Evolutionary conservation across 306 rosid genomes (phyloP).

Genomic region (Cicer pinnatifidum): DNA sequence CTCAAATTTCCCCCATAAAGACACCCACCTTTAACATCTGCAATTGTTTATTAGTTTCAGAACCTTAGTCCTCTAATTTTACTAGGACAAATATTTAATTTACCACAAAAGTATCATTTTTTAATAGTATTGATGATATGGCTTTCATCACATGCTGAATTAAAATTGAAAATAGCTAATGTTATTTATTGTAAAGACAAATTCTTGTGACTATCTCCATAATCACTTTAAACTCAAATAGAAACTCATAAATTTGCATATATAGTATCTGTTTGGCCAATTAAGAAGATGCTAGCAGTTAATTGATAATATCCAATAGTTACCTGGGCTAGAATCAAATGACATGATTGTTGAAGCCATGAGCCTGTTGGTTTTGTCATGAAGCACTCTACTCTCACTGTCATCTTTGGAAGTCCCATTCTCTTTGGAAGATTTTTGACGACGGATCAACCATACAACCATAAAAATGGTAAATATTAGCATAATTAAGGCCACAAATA

Average conservation of each 20-base stretch:
- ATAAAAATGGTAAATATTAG: constrained; percentile 55
- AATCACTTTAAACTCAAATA: constrained; percentile 1
- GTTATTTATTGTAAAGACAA: background rate
- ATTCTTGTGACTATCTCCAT: constrained; percentile 38
- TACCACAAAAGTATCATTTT: background rate
- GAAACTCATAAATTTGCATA: constrained; percentile 19
- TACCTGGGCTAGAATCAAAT: constrained; percentile 83
- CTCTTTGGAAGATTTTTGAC: constrained; percentile 56
- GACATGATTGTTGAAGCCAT: constrained; percentile 56
- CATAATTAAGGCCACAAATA: constrained; percentile 45
- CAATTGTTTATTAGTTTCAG: constrained; percentile 30
- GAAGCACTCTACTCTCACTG: constrained; percentile 40
- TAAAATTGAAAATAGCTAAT: constrained; percentile 4
- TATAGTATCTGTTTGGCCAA: constrained; percentile 3
- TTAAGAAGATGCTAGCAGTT: background rate
- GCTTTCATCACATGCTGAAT: constrained; percentile 2
- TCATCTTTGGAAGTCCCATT: constrained; percentile 51
- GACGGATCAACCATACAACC: constrained; percentile 61
- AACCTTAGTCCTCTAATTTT: background rate
- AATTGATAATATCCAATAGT: background rate
- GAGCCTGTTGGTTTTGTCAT: constrained; percentile 60
- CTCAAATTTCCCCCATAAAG: constrained; percentile 68
- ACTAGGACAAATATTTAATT: background rate
- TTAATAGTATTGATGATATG: background rate
- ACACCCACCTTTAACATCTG: constrained; percentile 87